Evolutionary conservation across 2,329 filamentous ascomycete genomes (phyloP), one percentile per base, ranked within the genome.

Genomic region (Sporothrix brasiliensis): DNA sequence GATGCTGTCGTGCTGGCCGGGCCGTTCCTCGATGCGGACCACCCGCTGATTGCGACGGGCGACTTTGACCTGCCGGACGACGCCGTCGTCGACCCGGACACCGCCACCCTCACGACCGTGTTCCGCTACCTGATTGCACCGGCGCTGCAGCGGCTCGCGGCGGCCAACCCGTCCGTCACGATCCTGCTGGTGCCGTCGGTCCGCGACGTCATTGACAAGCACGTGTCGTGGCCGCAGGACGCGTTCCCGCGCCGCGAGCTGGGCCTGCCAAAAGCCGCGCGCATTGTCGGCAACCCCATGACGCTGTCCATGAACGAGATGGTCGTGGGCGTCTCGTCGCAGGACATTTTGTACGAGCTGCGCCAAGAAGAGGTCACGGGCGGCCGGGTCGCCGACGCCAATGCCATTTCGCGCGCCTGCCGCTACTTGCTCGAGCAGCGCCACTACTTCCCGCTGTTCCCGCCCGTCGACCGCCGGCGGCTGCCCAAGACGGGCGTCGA

Each of bases 11-110:
- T 98, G 56, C 84, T 99, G 10, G 83, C 87, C 4, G 95, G 95
- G 0, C 95, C 95, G 0, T 97, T 99, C 78, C 85, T 99, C 74
- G 95, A 98, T 78, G 85, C 91, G 49, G 93, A 97, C 75, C 95
- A 99, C 78, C 94, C 95, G 0, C 84, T 96, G 34, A 87, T 99
- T 69, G 92, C 93, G 30, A 86, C 87, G 19, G 90, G 93, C 73
- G 91, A 94, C 80, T 90, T 94, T 77, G 88, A 94, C 76, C 84
- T 93, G 71, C 90, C 91, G 5, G 67, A 34, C n/a, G 70, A 49
- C 67, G 86, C 87, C 70, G 83, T 83, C 77, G 78, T 90, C 76
- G 87, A 97, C 71, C 88, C 91, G 0, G 92, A 97, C 78, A 89
- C 89, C 16, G 90, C 90, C 1, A 96, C 91, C 27, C 87, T 98